Conservation (phyloP, 2,329 filamentous ascomycete genomes). For the Neopestalotiopsis sp. region DNA sequence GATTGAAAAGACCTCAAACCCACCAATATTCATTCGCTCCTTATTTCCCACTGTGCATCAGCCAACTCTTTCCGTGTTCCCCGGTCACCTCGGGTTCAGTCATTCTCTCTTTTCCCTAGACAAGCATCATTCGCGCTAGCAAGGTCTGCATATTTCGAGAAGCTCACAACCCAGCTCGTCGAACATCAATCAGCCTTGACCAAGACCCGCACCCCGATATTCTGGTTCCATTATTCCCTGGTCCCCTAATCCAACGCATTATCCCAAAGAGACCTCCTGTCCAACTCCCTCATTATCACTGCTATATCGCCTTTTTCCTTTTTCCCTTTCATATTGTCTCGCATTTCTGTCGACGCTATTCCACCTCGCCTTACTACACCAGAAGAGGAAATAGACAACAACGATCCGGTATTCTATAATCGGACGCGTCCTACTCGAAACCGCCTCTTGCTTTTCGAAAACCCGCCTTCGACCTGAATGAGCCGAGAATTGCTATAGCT, state of each 20-base stretch:
- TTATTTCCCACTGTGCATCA: conserved; percentile 2
- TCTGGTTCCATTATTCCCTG: conserved; percentile 39
- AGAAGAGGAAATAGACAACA: background rate
- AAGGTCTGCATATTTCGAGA: conserved; percentile 41
- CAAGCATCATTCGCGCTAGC: conserved; percentile 39
- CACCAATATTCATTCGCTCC: conserved; percentile 12
- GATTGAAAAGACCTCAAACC: background rate
- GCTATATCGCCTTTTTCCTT: conserved; percentile 16
- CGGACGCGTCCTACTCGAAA: conserved; percentile 16
- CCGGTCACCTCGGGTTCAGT: conserved; percentile 30
- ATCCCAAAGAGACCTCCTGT: conserved; percentile 28
- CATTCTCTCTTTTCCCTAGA: conserved; percentile 36
- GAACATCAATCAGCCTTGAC: conserved; percentile 33
- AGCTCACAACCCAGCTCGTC: conserved; percentile 35
- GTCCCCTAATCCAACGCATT: conserved; percentile 36
- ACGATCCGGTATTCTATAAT: conserved; percentile 22
- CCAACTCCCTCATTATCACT: conserved; percentile 26
- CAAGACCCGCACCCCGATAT: conserved; percentile 40
- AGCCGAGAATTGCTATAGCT: conserved; percentile 41
- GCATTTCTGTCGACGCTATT: conserved; percentile 8
- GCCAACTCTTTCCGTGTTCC: conserved; percentile 2
- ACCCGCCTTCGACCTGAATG: conserved; percentile 39
- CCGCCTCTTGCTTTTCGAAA: background rate
- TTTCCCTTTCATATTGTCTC: conserved; percentile 23
- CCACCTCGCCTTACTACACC: background rate